Conservation (phyloP, 345 rosid species). For the Clausena lansium region DNA sequence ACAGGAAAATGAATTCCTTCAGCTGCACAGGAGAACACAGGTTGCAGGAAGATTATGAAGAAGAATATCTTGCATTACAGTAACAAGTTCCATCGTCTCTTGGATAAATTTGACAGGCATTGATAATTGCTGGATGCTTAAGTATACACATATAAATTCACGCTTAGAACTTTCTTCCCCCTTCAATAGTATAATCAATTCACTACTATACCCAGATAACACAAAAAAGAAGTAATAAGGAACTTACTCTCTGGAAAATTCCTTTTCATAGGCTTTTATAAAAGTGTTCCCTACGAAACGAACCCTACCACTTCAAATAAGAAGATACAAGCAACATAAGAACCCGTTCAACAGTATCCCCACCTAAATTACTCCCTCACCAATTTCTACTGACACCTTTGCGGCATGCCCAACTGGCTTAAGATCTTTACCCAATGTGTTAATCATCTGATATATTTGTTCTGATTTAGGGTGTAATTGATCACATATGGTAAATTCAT, state of each 20-base stretch:
- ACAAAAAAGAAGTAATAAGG: neutral
- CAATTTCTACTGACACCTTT: constrained; percentile 23
- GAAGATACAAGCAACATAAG: constrained; percentile 1
- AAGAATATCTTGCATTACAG: neutral
- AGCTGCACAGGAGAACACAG: neutral
- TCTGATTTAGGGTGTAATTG: constrained; percentile 60
- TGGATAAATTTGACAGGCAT: neutral
- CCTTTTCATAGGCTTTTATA: neutral
- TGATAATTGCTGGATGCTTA: neutral
- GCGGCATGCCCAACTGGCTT: constrained; percentile 23
- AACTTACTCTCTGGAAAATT: neutral
- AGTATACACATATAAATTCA: neutral
- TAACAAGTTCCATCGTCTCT: neutral
- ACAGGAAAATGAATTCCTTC: neutral
- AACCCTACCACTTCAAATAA: neutral
- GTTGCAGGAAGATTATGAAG: neutral
- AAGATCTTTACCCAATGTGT: constrained; percentile 40
- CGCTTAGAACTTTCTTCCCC: neutral
- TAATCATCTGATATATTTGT: constrained; percentile 57
- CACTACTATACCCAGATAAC: neutral
- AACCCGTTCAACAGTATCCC: neutral
- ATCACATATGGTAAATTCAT: constrained; percentile 60
- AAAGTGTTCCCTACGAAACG: neutral
- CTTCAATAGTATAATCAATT: neutral
- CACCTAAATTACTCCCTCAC: constrained; percentile 27